These are phyloP conservation scores for Fusarium sp. DNA, from an alignment of 2,329 filamentous ascomycete genomes.

Conservation along the genomic window DNA sequence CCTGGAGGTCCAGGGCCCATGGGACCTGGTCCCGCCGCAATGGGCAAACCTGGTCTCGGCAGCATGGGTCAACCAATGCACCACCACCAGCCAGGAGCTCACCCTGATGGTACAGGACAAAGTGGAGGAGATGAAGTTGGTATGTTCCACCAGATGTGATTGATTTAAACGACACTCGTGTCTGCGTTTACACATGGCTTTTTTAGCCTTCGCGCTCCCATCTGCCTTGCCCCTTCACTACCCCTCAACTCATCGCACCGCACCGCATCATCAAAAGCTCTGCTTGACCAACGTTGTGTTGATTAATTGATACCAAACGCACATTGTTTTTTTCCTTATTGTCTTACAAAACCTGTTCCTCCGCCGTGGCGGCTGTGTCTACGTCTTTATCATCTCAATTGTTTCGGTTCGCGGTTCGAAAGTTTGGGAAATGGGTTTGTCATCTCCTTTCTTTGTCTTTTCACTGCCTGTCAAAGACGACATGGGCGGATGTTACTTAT, in stretches of 20 bases:
- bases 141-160: constrained; percentile 98
- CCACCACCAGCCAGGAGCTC: constrained; percentile 65
- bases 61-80: constrained; percentile 75
- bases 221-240: constrained; percentile 27
- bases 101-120: constrained; percentile 64
- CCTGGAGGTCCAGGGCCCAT: constrained; percentile 70
- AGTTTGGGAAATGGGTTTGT: constrained; percentile 43
- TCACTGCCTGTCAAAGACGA: constrained; percentile 35
- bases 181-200: constrained; percentile 50
- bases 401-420: constrained; percentile 23
- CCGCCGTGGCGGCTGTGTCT: constrained; percentile 39
- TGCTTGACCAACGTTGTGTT: constrained; percentile 44
- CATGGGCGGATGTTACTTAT: constrained; percentile 40
- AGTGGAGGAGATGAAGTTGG: constrained; percentile 86
- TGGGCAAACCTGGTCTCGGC: constrained; percentile 73
- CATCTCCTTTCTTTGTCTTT: constrained; percentile 37
- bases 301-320: constrained; percentile 52
- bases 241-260: constrained; percentile 2
- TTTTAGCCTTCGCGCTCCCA: constrained; percentile 33
- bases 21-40: constrained; percentile 62
- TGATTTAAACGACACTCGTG: constrained; percentile 42
- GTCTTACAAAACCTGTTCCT: constrained; percentile 34
- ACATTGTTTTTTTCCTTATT: constrained; percentile 31
- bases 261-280: constrained; percentile 35
- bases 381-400: constrained; percentile 29